Evolutionary conservation across 257 asterid genomes (phyloP), one percentile per base, ranked within the genome.

Genomic region (Dorcoceras hygrometricum): DNA sequence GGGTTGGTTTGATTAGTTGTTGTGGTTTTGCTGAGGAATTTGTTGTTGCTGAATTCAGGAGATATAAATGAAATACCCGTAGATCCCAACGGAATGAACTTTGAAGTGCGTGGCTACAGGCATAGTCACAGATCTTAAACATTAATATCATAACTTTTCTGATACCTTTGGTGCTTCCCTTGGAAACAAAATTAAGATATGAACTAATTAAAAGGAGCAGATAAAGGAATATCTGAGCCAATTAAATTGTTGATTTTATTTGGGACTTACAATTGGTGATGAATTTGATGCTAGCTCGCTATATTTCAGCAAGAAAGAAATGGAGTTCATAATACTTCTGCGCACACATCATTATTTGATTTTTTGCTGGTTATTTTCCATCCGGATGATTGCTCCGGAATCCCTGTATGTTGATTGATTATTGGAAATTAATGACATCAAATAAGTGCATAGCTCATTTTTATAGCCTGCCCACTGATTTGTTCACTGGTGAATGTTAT

Each of bases 1-100:
- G 25, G 18, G 26, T 8, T 31, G 62, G 62, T 69, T 36, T 69
- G 53, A 25, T 23, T 64, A 48, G 46, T 48, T 19, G 14, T 23
- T 16, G 50, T 62, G 25, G 23, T 6, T 23, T 29, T 57, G 16
- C 16, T 27, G 53, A 59, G 25, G 67, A 32, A 66, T 46, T 46
- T 46, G 2, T 16, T 16, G 20, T 8, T 18, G 8, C 54, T 46
- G 19, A 34, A 34, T 8, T 34, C 9, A 34, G 14, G 12, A 34
- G 43, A 34, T 9, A 8, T 34, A 34, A 34, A 34, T 34, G 8
- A 34, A 34, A 34, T 34, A 34, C 3, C 43, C 43, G 2, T 34
- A 34, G 14, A 4, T 43, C 6, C 51, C 51, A 43, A 3, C 19
- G 6, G 19, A 43, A 34, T 8, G 3, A 43, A 14, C 39, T 32